Evolutionary conservation across 306 rosid species (phyloP).

Genomic region (Cicer chorassanicum): DNA sequence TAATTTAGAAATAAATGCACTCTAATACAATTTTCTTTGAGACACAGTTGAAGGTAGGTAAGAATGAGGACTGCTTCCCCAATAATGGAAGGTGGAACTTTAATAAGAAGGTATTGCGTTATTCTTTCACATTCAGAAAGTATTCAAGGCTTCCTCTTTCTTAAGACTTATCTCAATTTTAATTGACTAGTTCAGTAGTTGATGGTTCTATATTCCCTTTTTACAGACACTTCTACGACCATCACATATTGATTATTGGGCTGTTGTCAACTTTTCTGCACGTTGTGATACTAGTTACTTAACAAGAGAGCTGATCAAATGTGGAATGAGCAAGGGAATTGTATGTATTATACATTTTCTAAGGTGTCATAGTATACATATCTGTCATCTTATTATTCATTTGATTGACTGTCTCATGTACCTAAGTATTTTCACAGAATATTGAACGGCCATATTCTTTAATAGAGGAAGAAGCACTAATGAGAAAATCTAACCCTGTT

Average conservation of each 20-base stretch:
- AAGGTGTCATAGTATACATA: conserved; percentile 7
- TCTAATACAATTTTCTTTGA: conserved; percentile 43
- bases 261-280: conserved; percentile 90
- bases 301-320: conserved; percentile 91
- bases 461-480: conserved; percentile 75
- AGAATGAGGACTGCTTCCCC: conserved; percentile 72
- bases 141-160: conserved; percentile 11
- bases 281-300: conserved; percentile 81
- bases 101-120: conserved; percentile 69
- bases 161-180: conserved; percentile 28
- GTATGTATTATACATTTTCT: conserved; percentile 54
- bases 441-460: conserved; percentile 80
- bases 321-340: conserved; percentile 89
- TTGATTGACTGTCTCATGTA: conserved; percentile 39
- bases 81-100: conserved; percentile 89
- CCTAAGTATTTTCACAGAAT: conserved; percentile 54
- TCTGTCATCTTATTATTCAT: conserved; percentile 42
- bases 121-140: conserved; percentile 30
- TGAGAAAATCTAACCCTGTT: conserved; percentile 65
- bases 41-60: conserved; percentile 83
- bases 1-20: conserved; percentile 36
- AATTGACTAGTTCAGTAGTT: conserved; percentile 28
- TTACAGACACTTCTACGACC: conserved; percentile 70
- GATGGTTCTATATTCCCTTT: conserved; percentile 38
- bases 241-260: conserved; percentile 64